Percentiles rank a stretch among this genome's conserved stretches.
Evolutionary conservation across 2,329 filamentous ascomycete genomes (phyloP).

Genomic region (Colletotrichum sp.): DNA sequence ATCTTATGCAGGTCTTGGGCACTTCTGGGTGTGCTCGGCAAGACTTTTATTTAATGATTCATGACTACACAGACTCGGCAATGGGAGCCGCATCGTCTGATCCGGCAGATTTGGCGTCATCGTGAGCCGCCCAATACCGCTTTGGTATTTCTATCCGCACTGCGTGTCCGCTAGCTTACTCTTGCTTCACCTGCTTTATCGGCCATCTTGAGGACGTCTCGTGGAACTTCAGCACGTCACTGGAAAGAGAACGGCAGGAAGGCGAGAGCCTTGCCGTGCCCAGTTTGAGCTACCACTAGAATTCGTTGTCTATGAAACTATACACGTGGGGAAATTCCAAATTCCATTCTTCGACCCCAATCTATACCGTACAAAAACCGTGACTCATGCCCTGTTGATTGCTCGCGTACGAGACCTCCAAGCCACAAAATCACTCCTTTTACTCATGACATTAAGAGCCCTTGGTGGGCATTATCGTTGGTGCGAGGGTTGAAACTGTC

Average conservation of each 20-base stretch:
- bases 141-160: background rate
- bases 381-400: background rate
- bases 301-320: background rate
- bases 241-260: background rate
- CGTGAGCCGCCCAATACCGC: background rate
- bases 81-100: background rate
- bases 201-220: background rate
- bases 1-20: background rate
- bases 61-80: background rate
- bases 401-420: constrained; percentile 2
- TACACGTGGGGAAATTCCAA: constrained; percentile 7
- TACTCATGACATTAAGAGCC: constrained; percentile 3
- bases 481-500: background rate
- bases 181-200: background rate
- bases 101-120: background rate
- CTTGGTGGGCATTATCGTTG: background rate
- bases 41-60: background rate
- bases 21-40: background rate
- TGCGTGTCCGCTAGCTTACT: background rate
- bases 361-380: constrained; percentile 15
- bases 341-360: background rate
- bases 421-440: background rate
- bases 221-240: background rate
- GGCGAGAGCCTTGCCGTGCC: background rate
- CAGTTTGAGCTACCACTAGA: background rate